phyloP scores from a whole-genome alignment of 441 rosid species.

The Brassica balearica region DNA sequence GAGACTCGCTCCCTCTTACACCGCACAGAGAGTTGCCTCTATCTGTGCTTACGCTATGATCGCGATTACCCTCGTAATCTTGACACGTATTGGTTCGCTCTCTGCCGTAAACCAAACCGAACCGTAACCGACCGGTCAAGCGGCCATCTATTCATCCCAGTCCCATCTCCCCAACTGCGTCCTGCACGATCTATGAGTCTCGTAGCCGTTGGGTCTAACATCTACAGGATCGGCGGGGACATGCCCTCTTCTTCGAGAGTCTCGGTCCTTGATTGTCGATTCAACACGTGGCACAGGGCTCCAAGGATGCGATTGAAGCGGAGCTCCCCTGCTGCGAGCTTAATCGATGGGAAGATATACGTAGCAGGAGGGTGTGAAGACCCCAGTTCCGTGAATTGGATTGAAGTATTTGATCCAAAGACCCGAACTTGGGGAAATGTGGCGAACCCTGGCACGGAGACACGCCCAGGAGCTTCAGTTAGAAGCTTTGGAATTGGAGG shows the following conservation, averaged over 20 bases:
- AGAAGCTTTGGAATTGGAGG: not conserved
- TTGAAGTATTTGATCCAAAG: constrained; percentile 13
- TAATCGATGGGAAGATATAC: constrained; percentile 10
- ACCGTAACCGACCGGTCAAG: not conserved
- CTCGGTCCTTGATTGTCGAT: not conserved
- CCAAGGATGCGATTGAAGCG: not conserved
- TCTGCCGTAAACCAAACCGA: not conserved
- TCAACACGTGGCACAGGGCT: not conserved
- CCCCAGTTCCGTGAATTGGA: not conserved
- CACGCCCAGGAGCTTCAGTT: no score
- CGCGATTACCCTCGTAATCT: not conserved
- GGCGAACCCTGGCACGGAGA: not conserved
- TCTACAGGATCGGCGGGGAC: not conserved
- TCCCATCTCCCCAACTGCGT: not conserved
- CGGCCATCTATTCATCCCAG: not conserved
- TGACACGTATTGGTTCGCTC: not conserved
- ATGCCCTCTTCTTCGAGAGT: constrained; percentile 7
- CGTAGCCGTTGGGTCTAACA: constrained; percentile 18
- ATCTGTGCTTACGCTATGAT: not conserved
- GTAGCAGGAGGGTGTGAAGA: not conserved
- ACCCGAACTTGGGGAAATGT: not conserved
- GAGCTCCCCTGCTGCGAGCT: not conserved
- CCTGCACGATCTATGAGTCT: not conserved
- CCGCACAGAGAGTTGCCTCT: constrained; percentile 16
- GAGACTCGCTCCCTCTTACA: not conserved